Evolutionary conservation across 2,329 filamentous ascomycete species (phyloP).

Genomic region (Penicillium sp.): DNA sequence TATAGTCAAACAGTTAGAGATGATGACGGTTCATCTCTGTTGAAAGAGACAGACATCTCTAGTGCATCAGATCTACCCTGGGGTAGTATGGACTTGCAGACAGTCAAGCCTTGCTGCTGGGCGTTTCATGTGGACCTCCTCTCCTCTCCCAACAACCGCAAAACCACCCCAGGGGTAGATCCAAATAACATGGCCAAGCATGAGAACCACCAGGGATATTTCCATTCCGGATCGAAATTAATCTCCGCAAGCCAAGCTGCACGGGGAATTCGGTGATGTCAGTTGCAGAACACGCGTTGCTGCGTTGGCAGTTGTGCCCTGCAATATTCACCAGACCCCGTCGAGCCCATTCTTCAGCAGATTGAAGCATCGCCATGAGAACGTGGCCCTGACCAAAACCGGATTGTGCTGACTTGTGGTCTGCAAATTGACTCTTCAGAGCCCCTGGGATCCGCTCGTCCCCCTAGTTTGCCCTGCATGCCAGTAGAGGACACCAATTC

Average conservation of each 20-base stretch:
- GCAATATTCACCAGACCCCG: background rate
- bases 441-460: background rate
- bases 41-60: too few relatives aligned
- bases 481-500: slow-evolving; percentile 5
- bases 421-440: background rate
- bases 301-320: background rate
- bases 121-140: background rate
- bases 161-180: slow-evolving; percentile 1
- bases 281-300: background rate
- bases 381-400: slow-evolving; percentile 1
- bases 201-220: slow-evolving; percentile 3
- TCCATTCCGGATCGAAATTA: slow-evolving; percentile 21
- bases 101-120: background rate
- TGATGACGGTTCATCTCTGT: too few relatives aligned
- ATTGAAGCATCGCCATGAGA: slow-evolving; percentile 1
- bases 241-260: slow-evolving; percentile 14
- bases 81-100: too few relatives aligned
- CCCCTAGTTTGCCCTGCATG: slow-evolving; percentile 18
- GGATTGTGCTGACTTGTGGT: background rate
- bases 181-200: slow-evolving; percentile 4
- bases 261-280: slow-evolving; percentile 21
- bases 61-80: too few relatives aligned
- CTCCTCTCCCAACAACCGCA: background rate
- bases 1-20: background rate
- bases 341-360: background rate